Conservation (phyloP, 345 rosid genomes). For the Citrus glauca region DNA sequence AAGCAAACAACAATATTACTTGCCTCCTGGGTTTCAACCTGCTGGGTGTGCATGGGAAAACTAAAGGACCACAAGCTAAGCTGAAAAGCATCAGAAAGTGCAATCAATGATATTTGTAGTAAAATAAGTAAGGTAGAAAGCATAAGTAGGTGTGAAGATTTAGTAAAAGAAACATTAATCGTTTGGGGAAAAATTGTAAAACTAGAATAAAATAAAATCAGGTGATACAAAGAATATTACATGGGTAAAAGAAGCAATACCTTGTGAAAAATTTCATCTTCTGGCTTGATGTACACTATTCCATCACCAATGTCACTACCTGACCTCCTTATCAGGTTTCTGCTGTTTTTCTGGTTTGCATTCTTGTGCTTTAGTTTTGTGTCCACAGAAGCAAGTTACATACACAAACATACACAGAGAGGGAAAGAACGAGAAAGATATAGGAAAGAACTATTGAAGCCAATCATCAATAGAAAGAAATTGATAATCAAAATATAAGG, state of each 20-base stretch:
- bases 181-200: neutral
- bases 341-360: conserved; percentile 18
- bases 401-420: neutral
- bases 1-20: conserved; percentile 11
- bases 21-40: conserved; percentile 61
- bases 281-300: conserved; percentile 62
- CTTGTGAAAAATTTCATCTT: conserved; percentile 85
- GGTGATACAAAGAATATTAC: neutral
- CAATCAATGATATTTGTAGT: conserved; percentile 10
- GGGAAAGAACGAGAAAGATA: neutral
- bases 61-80: conserved; percentile 77
- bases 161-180: neutral
- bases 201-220: neutral
- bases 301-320: conserved; percentile 40
- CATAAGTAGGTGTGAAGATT: neutral
- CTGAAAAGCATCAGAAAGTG: conserved; percentile 41
- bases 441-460: neutral
- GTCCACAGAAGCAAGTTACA: neutral
- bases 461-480: neutral
- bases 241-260: conserved; percentile 24
- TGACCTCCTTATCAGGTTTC: conserved; percentile 30
- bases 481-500: neutral
- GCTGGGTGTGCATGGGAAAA: conserved; percentile 52
- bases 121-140: neutral
- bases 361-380: too few species aligned